Percentiles rank a stretch among this genome's conserved stretches.
Conservation (phyloP, 805 yeast species). For the Myxozyma lipomycoides region DNA sequence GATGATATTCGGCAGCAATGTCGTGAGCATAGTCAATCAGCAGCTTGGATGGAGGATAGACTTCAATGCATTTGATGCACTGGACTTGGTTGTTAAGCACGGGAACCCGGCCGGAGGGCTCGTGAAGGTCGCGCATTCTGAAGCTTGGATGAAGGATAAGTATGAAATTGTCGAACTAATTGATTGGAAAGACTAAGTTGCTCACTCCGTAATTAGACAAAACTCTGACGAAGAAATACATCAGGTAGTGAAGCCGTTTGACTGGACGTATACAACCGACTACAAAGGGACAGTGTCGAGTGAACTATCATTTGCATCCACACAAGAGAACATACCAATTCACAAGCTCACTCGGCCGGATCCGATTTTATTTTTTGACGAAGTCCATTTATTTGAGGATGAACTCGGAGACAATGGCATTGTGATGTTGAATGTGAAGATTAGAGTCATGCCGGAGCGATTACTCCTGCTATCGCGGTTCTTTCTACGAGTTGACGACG, state of each 20-base stretch:
- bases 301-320: conserved; percentile 31
- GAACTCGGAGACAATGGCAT: conserved; percentile 96
- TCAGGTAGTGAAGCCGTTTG: conserved; percentile 75
- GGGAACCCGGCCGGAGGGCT: conserved; percentile 45
- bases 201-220: not conserved
- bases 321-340: conserved; percentile 55
- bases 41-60: conserved; percentile 46
- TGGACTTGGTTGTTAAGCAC: conserved; percentile 54
- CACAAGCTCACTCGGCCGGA: conserved; percentile 67
- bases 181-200: too few relatives aligned
- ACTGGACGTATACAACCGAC: conserved; percentile 90
- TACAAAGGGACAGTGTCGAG: conserved; percentile 55
- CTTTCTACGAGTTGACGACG: conserved; percentile 86
- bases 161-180: not conserved
- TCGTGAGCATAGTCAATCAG: conserved; percentile 49
- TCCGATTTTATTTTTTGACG: conserved; percentile 86
- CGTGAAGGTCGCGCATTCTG: conserved; percentile 76
- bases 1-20: conserved; percentile 91
- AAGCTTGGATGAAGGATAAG: conserved; percentile 61
- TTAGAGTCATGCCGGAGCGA: conserved; percentile 84
- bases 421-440: conserved; percentile 67
- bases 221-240: conserved; percentile 43
- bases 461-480: conserved; percentile 69
- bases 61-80: conserved; percentile 76
- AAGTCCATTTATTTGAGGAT: conserved; percentile 84